Percentiles rank a stretch among this genome's conserved stretches.
phyloP scores from a whole-genome alignment of 495 filamentous ascomycete species.

The Aspergillus biplanus region DNA sequence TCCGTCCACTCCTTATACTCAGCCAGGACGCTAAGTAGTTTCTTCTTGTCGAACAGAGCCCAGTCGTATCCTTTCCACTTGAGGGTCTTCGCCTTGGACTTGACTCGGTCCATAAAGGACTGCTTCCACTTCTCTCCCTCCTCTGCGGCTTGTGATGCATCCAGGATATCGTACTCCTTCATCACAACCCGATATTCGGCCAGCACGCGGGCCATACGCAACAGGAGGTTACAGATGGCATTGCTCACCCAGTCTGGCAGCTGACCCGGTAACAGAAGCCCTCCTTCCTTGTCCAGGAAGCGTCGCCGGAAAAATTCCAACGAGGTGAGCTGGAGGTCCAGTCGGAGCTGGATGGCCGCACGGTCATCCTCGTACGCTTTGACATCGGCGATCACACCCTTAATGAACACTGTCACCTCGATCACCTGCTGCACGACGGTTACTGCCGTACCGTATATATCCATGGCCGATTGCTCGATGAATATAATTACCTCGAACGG shows the following conservation, averaged over 20 bases:
- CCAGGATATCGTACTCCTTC: conserved; percentile 17
- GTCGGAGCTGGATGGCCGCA: conserved; percentile 22
- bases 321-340: conserved; percentile 24
- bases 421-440: conserved; percentile 28
- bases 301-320: conserved; percentile 23
- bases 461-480: conserved; percentile 22
- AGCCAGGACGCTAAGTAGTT: conserved; percentile 22
- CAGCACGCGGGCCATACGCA: conserved; percentile 22
- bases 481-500: no score
- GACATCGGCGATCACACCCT: conserved; percentile 28
- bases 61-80: conserved; percentile 30
- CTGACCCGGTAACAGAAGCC: conserved; percentile 24
- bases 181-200: conserved; percentile 26
- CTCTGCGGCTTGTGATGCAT: neutral
- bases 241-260: conserved; percentile 22
- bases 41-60: conserved; percentile 33
- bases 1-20: conserved; percentile 26
- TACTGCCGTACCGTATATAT: conserved; percentile 28
- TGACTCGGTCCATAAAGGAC: conserved; percentile 23
- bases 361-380: conserved; percentile 30
- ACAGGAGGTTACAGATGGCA: conserved; percentile 22
- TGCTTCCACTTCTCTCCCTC: conserved; percentile 17
- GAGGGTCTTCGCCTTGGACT: conserved; percentile 23
- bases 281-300: conserved; percentile 23
- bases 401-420: conserved; percentile 30